Conservation (phyloP, 106 monocot species). For the Dioscorea alata region DNA sequence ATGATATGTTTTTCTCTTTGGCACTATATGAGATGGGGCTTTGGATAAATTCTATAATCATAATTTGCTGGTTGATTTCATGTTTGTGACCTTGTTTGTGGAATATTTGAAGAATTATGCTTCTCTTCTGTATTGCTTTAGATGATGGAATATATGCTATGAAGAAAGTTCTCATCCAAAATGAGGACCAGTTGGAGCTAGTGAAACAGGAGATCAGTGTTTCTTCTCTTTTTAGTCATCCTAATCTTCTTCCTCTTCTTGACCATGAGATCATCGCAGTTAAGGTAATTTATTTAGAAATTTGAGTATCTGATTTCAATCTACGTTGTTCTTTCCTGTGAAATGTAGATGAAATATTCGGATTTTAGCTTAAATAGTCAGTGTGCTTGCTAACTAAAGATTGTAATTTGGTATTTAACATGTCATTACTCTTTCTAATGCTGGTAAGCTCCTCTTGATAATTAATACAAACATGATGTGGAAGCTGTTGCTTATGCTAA, state of each 20-base stretch:
- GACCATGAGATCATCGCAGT: conserved; percentile 85
- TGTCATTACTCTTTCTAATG: too few relatives aligned
- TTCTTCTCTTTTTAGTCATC: conserved; percentile 86
- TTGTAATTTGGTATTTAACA: too few relatives aligned
- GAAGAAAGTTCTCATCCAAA: conserved; percentile 91
- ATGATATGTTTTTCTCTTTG: too few relatives aligned
- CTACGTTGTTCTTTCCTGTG: not conserved
- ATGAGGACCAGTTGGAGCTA: conserved; percentile 78
- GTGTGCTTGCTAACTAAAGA: too few relatives aligned
- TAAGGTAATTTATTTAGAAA: conserved; percentile 40
- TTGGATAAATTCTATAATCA: too few relatives aligned
- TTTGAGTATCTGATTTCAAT: not conserved
- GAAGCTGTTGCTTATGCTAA: too few relatives aligned
- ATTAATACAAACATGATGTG: too few relatives aligned
- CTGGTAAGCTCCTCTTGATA: too few relatives aligned
- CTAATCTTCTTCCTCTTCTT: conserved; percentile 92
- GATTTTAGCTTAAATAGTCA: not conserved
- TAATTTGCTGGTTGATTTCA: too few relatives aligned
- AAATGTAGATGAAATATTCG: not conserved
- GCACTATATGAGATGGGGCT: too few relatives aligned
- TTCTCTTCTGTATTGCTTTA: conserved; percentile 15
- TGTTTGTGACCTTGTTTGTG: not conserved
- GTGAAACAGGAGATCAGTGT: conserved; percentile 89
- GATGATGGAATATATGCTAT: conserved; percentile 90
- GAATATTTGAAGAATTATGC: not conserved